Percentiles rank a stretch among this genome's conserved stretches.
Conservation (phyloP, 2,329 filamentous ascomycete genomes). For the Cladophialophora yegresii region DNA sequence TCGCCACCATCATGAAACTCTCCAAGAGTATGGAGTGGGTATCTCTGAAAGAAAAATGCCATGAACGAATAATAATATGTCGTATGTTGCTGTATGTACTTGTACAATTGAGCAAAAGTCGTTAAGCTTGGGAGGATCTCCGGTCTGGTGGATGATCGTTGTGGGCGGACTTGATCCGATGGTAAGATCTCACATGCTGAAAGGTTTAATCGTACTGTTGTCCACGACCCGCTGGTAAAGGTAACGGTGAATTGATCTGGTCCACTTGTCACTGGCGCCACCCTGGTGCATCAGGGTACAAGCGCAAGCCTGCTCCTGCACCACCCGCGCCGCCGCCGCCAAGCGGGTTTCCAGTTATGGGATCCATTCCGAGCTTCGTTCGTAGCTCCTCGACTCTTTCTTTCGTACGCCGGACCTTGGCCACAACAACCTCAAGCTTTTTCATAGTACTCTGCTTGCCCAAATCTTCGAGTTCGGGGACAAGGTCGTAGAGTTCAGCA, state of each 20-base stretch:
- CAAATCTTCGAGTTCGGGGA: constrained; percentile 33
- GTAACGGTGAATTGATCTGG: background rate
- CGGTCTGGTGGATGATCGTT: background rate
- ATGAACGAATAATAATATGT: background rate
- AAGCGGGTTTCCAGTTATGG: constrained; percentile 19
- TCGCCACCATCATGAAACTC: constrained; percentile 2
- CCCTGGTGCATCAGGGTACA: constrained; percentile 18
- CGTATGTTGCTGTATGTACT: background rate
- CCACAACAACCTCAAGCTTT: constrained; percentile 36
- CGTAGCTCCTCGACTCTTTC: constrained; percentile 29
- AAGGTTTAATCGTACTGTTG: constrained; percentile 8
- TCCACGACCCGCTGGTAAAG: background rate
- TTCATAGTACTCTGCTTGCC: constrained; percentile 38
- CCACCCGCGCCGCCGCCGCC: constrained; percentile 7
- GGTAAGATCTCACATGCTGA: background rate
- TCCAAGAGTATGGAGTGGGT: constrained; percentile 13
- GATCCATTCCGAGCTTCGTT: constrained; percentile 25
- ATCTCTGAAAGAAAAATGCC: constrained; percentile 17
- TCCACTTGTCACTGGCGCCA: constrained; percentile 17
- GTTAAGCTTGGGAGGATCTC: background rate
- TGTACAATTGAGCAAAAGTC: background rate
- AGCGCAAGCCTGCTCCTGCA: constrained; percentile 1
- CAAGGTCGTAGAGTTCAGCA: constrained; percentile 36
- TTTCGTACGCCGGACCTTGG: constrained; percentile 31
- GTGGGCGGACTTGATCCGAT: background rate